Conservation (phyloP, 805 yeast genomes). For the Spathaspora boniae region DNA sequence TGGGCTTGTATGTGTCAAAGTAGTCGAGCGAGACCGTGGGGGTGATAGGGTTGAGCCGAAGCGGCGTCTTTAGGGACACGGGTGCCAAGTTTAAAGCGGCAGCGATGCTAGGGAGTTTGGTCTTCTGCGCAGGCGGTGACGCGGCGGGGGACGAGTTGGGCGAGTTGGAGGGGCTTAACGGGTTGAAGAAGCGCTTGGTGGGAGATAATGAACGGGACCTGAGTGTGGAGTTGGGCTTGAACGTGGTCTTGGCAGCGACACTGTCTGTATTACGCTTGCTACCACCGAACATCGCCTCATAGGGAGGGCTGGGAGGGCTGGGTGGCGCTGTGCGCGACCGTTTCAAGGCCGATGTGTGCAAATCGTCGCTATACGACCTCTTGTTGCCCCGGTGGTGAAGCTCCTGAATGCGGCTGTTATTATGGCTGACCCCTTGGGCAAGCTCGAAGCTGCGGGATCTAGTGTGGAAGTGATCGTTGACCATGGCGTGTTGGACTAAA, state of each 20-base stretch:
- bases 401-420: too few species aligned
- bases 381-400: slow-evolving; percentile 5
- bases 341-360: slow-evolving; percentile 16
- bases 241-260: not conserved
- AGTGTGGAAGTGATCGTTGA: slow-evolving; percentile 29
- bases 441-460: slow-evolving; percentile 36
- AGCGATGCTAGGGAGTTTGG: slow-evolving; percentile 34
- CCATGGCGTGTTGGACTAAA: slow-evolving; percentile 26
- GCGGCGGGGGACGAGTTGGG: slow-evolving; percentile 18
- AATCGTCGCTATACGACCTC: slow-evolving; percentile 12
- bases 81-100: slow-evolving; percentile 26
- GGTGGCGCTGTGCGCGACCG: slow-evolving; percentile 48
- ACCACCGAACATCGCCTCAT: too few species aligned
- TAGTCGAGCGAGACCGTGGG: slow-evolving; percentile 43
- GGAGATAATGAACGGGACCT: slow-evolving; percentile 30
- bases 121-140: slow-evolving; percentile 11
- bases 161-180: slow-evolving; percentile 18
- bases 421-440: slow-evolving; percentile 11
- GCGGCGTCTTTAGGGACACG: slow-evolving; percentile 15
- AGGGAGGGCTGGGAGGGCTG: slow-evolving; percentile 3
- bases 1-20: slow-evolving; percentile 43
- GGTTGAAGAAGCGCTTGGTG: slow-evolving; percentile 14
- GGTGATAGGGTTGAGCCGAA: slow-evolving; percentile 28
- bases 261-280: too few species aligned
- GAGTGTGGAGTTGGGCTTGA: slow-evolving; percentile 1